phyloP scores from a whole-genome alignment of 1,284 basidiomycete species.

The Ceratobasidium sp. region DNA sequence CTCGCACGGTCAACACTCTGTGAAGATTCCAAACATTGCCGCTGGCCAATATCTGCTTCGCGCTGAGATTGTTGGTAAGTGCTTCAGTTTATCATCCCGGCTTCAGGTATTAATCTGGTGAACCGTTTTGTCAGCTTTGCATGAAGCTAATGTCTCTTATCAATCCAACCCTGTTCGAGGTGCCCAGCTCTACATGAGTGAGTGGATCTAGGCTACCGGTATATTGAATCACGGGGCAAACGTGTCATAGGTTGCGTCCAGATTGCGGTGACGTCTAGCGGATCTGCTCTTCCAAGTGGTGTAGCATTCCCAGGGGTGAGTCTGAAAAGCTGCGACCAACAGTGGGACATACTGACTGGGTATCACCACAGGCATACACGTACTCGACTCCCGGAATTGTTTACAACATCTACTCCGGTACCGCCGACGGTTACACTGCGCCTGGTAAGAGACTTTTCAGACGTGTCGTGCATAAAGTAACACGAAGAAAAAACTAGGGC shows the following conservation, averaged over 20 bases:
- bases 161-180: constrained; percentile 27
- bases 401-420: constrained; percentile 24
- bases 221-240: neutral
- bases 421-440: constrained; percentile 25
- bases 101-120: neutral
- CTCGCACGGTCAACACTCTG: constrained; percentile 47
- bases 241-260: constrained; percentile 30
- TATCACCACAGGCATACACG: constrained; percentile 17
- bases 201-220: neutral
- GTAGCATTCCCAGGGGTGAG: constrained; percentile 43
- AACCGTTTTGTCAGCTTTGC: neutral
- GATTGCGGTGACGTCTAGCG: constrained; percentile 31
- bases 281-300: constrained; percentile 35
- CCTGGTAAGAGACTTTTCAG: constrained; percentile 11
- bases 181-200: constrained; percentile 42
- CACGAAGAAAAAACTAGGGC: constrained; percentile 3
- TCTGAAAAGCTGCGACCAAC: neutral
- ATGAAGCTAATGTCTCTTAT: constrained; percentile 28
- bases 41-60: constrained; percentile 46
- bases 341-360: neutral
- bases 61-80: constrained; percentile 46
- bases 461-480: neutral
- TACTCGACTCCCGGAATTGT: constrained; percentile 35
- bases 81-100: neutral
- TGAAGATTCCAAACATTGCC: constrained; percentile 47